Evolutionary conservation across 1,284 basidiomycete genomes (phyloP).

Genomic region (Leccinum pachyderme): DNA sequence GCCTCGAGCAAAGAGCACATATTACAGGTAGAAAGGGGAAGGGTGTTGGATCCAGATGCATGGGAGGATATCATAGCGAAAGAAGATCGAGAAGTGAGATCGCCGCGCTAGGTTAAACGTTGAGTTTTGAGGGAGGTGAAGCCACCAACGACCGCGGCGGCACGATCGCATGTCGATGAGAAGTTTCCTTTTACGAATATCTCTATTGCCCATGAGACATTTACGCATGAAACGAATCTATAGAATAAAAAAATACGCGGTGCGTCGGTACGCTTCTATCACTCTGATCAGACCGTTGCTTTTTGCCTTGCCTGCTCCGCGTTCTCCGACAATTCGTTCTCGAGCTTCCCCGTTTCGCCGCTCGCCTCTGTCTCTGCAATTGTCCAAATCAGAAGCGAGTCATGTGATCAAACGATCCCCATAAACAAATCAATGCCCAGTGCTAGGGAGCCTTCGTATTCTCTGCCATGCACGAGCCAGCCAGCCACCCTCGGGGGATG

Average conservation of each 20-base stretch:
- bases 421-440: conserved; percentile 63
- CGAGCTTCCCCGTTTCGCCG: conserved; percentile 15
- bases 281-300: conserved; percentile 40
- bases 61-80: conserved; percentile 11
- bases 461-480: conserved; percentile 65
- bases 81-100: conserved; percentile 34
- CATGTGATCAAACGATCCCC: conserved; percentile 35
- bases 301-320: conserved; percentile 39
- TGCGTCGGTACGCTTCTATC: conserved; percentile 33
- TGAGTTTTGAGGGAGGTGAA: conserved; percentile 6
- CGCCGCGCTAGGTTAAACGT: conserved; percentile 20
- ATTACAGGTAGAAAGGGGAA: conserved; percentile 10
- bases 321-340: conserved; percentile 29
- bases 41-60: not conserved
- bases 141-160: conserved; percentile 17
- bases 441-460: conserved; percentile 54
- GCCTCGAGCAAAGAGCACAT: conserved; percentile 7
- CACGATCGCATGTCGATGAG: conserved; percentile 19
- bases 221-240: conserved; percentile 19
- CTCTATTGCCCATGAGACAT: conserved; percentile 19
- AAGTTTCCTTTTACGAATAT: conserved; percentile 10
- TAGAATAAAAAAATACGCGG: conserved; percentile 14
- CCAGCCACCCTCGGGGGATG: conserved; percentile 58
- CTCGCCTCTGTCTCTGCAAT: conserved; percentile 19
- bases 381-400: conserved; percentile 35